A percentile compares a stretch with the other conserved stretches of the same genome.
Conservation (phyloP, 1,139 yeast genomes). For the Trichomonascaceae sp. region DNA sequence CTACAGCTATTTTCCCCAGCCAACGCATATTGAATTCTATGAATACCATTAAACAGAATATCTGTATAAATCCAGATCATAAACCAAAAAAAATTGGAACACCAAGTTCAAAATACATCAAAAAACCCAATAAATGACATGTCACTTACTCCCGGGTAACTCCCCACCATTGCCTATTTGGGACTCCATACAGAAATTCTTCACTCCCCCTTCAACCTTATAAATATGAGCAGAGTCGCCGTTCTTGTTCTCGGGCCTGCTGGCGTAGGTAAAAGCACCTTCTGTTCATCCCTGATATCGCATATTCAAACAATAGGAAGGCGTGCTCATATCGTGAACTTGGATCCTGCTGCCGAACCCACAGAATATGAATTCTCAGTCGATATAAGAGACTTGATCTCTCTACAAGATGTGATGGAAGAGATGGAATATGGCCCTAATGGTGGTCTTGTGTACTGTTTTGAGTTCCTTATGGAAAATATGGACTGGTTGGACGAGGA, state of each 20-base stretch:
- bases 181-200: neutral
- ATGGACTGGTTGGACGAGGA: slow-evolving; percentile 96
- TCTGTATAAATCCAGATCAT: too few species aligned
- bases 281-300: slow-evolving; percentile 79
- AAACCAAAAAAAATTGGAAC: too few species aligned
- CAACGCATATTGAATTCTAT: too few species aligned
- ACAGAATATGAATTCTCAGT: slow-evolving; percentile 85
- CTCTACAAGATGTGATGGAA: slow-evolving; percentile 95
- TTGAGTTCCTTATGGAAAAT: slow-evolving; percentile 76
- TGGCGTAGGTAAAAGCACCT: slow-evolving; percentile 87
- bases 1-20: too few species aligned
- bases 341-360: slow-evolving; percentile 98
- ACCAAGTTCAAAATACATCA: too few species aligned
- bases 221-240: slow-evolving; percentile 83
- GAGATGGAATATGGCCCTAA: slow-evolving; percentile 92
- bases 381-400: slow-evolving; percentile 85
- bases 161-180: neutral
- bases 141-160: neutral
- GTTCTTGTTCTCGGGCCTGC: slow-evolving; percentile 97
- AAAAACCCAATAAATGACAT: too few species aligned
- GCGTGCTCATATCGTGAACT: slow-evolving; percentile 86
- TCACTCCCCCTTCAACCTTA: neutral
- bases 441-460: slow-evolving; percentile 90
- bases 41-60: too few species aligned
- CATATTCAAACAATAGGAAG: slow-evolving; percentile 90